Evolutionary conservation across 1,284 basidiomycete species (phyloP), one percentile per base, ranked within the genome.

Genomic region (Coniophora puteana): DNA sequence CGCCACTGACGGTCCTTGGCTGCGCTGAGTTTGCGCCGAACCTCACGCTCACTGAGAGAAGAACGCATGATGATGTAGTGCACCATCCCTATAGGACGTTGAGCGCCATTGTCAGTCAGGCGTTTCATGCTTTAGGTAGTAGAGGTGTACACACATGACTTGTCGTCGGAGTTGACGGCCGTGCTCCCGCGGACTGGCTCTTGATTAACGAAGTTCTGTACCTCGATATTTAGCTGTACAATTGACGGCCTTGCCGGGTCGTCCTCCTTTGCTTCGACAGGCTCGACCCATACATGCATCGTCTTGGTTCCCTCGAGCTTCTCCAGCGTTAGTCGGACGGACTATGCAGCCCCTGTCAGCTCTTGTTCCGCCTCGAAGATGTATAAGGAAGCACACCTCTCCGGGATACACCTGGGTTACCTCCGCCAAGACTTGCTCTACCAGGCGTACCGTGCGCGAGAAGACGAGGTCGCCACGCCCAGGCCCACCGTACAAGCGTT

Each of bases 391-490:
- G 28, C 4, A 25, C 39, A 85, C 87, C 66, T 88, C 63, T 7
- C 72, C 61, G 0, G 89, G 88, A 63, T 86, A 93, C 41, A 78
- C 71, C 1, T 59, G 53, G 1, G 74, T 68, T 3, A 88, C 74
- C 42, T 84, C 76, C 5, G 80, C 69, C 21, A 86, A 61, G 4
- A 94, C 61, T 6, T 63, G 62, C 60, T 98, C 93, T 47, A 97
- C 67, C 13, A 96, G 50, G 3, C 67, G 67, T 4, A 97, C 67
- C 44, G 83, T 88, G 51, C 89, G 80, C 40, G 74, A 70, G 66
- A 97, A 99, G 1, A 91, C 78, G 41, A 78, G 76, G 23, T 84
- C 72, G 3, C 90, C 93, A 39, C 79, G 59, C 2, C 69, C 72
- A 5, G 56, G 49, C 5, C 63, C 66, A 16, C 91, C 91, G 54